phyloP scores from a whole-genome alignment of 2,329 filamentous ascomycete genomes.

The Madurella fahalii region DNA sequence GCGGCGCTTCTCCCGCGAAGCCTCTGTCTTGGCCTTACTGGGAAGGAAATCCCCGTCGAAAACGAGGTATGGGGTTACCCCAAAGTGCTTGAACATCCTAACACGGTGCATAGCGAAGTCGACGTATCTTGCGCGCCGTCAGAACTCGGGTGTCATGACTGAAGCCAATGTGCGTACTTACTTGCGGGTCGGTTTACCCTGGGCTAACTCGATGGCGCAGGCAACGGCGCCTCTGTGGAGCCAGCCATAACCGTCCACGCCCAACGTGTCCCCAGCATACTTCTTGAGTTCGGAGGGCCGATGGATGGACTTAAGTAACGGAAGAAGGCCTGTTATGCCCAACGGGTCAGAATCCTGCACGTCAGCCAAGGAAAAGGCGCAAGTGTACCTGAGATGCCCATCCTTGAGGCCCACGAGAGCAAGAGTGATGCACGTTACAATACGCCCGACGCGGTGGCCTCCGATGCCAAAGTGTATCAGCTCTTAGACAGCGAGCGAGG shows the following conservation, averaged over 20 bases:
- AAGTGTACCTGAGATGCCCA: slow-evolving; percentile 27
- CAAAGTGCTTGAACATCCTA: slow-evolving; percentile 89
- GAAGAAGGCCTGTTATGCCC: slow-evolving; percentile 57
- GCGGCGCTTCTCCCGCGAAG: slow-evolving; percentile 67
- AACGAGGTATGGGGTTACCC: slow-evolving; percentile 88
- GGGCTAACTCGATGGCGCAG: slow-evolving; percentile 85
- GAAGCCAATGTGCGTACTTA: slow-evolving; percentile 42
- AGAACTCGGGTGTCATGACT: slow-evolving; percentile 12
- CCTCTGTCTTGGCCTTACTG: slow-evolving; percentile 86
- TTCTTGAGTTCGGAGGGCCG: slow-evolving; percentile 82
- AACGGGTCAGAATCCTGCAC: neutral
- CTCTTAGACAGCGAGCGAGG: slow-evolving; percentile 2
- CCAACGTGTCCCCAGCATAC: slow-evolving; percentile 81
- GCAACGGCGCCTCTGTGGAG: slow-evolving; percentile 87
- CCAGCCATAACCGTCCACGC: slow-evolving; percentile 98
- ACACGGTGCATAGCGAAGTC: slow-evolving; percentile 88
- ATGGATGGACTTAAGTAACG: slow-evolving; percentile 93
- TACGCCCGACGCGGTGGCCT: neutral
- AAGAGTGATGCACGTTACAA: neutral
- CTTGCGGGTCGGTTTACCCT: slow-evolving; percentile 84
- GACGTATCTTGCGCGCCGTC: slow-evolving; percentile 60
- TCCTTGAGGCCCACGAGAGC: slow-evolving; percentile 7
- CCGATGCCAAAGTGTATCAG: neutral
- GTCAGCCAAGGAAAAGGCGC: neutral
- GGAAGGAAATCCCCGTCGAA: slow-evolving; percentile 96